Conservation (phyloP, 2,329 filamentous ascomycete species). For the Alternaria gaisen region DNA sequence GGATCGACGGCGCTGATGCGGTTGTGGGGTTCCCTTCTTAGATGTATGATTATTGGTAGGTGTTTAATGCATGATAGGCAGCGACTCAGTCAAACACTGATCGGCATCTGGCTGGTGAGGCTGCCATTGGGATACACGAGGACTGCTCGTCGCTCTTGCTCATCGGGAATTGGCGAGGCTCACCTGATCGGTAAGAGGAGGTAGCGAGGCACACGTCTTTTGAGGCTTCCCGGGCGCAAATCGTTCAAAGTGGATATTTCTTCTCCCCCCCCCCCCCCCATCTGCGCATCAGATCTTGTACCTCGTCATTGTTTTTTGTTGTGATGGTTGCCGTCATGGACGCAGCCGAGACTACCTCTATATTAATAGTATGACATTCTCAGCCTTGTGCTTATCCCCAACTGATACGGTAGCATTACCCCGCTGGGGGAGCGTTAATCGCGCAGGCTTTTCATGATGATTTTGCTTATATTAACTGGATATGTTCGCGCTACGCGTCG, state of each 20-base stretch:
- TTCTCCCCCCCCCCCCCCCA: no score
- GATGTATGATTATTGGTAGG: conserved; percentile 14
- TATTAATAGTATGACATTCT: no score
- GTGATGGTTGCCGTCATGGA: no score
- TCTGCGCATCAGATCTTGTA: background rate
- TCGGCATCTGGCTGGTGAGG: no score
- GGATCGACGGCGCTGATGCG: conserved; percentile 16
- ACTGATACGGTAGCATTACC: no score
- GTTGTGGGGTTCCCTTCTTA: background rate
- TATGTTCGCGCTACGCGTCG: no score
- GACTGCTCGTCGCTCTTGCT: background rate
- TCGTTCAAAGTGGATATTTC: background rate
- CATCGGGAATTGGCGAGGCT: background rate
- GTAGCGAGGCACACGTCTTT: background rate
- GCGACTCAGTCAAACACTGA: no score
- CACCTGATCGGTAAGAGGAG: background rate
- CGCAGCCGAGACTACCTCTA: no score
- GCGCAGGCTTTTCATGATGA: no score
- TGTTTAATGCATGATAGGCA: background rate
- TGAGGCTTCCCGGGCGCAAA: background rate
- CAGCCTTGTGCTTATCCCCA: no score
- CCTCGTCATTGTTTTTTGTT: background rate
- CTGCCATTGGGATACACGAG: background rate
- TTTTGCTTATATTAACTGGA: no score
- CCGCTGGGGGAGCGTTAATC: no score